These are phyloP conservation scores for Beauveria sp. DNA, from an alignment of 2,329 filamentous ascomycete species.

Conservation along the genomic window DNA sequence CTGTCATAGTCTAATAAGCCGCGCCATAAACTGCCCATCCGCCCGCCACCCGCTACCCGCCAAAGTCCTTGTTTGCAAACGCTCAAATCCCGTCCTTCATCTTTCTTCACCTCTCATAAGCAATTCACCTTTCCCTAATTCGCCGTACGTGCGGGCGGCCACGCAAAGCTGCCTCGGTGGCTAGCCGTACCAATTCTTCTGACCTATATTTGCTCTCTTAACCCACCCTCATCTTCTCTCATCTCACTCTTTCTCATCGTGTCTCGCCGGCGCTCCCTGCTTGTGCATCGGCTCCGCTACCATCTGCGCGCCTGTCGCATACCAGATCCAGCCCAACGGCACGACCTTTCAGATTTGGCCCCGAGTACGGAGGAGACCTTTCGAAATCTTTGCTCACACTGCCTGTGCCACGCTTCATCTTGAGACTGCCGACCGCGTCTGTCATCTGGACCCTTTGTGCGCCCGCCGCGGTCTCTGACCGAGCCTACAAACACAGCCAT, in stretches of 20 bases:
- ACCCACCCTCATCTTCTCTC: background rate
- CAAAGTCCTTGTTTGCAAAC: too few relatives aligned
- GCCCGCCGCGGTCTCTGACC: background rate
- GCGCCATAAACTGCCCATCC: too few relatives aligned
- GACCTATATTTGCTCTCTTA: background rate
- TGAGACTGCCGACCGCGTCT: background rate
- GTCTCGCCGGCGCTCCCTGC: background rate
- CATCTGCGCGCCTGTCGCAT: background rate
- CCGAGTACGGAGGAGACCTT: background rate
- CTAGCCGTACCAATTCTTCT: background rate
- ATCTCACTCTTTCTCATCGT: background rate
- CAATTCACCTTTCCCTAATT: background rate
- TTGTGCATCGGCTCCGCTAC: background rate
- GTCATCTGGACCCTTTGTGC: background rate
- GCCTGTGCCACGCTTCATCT: background rate
- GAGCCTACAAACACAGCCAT: background rate
- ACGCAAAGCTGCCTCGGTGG: background rate
- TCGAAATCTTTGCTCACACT: background rate
- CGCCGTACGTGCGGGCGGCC: background rate
- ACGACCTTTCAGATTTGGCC: background rate
- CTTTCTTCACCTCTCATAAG: background rate
- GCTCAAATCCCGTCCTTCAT: background rate
- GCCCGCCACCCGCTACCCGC: too few relatives aligned
- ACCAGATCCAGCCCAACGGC: background rate
- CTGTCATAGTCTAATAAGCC: too few relatives aligned